A percentile compares a stretch with the other conserved stretches of the same genome.
These are phyloP conservation scores for Penicillium crustosum DNA, from an alignment of 2,329 filamentous ascomycete species.

Conservation along the genomic window DNA sequence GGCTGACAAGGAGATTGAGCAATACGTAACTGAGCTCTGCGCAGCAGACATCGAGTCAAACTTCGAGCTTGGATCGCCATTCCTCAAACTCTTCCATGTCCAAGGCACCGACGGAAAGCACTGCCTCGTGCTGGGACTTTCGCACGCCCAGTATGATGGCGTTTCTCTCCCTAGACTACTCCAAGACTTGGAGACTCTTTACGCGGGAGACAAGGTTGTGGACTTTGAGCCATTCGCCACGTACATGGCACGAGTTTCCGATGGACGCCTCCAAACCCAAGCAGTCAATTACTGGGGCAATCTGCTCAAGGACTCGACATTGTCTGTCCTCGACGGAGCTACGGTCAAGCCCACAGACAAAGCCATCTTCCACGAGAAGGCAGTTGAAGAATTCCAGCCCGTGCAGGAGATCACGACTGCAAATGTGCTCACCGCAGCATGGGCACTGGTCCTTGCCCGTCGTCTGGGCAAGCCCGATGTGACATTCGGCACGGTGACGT, in stretches of 20 bases:
- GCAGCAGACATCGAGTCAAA: slow-evolving; percentile 52
- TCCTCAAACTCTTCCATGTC: slow-evolving; percentile 57
- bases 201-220: slow-evolving; percentile 33
- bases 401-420: slow-evolving; percentile 58
- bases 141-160: slow-evolving; percentile 67
- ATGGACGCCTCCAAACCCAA: slow-evolving; percentile 40
- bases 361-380: slow-evolving; percentile 25
- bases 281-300: slow-evolving; percentile 53
- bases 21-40: slow-evolving; percentile 53
- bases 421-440: slow-evolving; percentile 62
- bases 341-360: slow-evolving; percentile 23
- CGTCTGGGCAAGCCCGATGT: slow-evolving; percentile 54
- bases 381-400: slow-evolving; percentile 44
- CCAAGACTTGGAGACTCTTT: slow-evolving; percentile 57
- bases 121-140: slow-evolving; percentile 56
- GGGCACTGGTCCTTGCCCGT: slow-evolving; percentile 60
- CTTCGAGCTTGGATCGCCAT: slow-evolving; percentile 58
- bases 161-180: slow-evolving; percentile 62
- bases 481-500: slow-evolving; percentile 63
- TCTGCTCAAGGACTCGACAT: slow-evolving; percentile 54
- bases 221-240: slow-evolving; percentile 42
- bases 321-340: slow-evolving; percentile 36
- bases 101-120: slow-evolving; percentile 33
- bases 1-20: slow-evolving; percentile 48
- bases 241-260: slow-evolving; percentile 38